These are phyloP conservation scores for Talaromyces marneffei DNA, from an alignment of 2,329 filamentous ascomycete species.

Conservation along the genomic window DNA sequence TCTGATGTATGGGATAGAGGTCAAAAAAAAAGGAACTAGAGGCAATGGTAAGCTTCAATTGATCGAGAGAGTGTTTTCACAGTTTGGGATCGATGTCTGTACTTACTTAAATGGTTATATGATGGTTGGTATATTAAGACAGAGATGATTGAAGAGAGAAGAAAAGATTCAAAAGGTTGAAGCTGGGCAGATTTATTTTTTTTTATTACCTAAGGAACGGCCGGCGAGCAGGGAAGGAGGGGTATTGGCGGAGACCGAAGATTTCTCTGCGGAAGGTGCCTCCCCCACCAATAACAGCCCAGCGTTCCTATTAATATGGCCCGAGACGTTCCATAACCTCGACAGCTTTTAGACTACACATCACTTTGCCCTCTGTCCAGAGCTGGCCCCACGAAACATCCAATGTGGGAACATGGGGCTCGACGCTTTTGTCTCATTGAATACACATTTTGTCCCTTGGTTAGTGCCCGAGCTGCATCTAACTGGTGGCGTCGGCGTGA, in stretches of 20 bases:
- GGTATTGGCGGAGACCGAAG: conserved; percentile 15
- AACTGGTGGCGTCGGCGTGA: conserved; percentile 7
- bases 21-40: conserved; percentile 15
- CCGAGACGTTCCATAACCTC: no score
- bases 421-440: not conserved
- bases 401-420: not conserved
- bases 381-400: not conserved
- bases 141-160: conserved; percentile 16
- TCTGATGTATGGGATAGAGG: conserved; percentile 18
- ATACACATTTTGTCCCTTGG: not conserved
- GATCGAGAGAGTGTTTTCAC: not conserved
- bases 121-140: not conserved
- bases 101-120: conserved; percentile 6
- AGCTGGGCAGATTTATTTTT: conserved; percentile 5
- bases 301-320: not conserved
- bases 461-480: conserved; percentile 7
- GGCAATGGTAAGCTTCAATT: conserved; percentile 1
- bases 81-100: not conserved
- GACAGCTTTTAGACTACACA: not conserved
- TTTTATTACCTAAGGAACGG: conserved; percentile 1
- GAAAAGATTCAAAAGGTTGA: conserved; percentile 15
- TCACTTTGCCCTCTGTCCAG: not conserved
- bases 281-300: not conserved
- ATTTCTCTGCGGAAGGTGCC: not conserved
- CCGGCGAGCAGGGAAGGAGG: conserved; percentile 7